These are phyloP conservation scores for Gynandropsis gynandra DNA, from an alignment of 345 rosid species.

Conservation along the genomic window DNA sequence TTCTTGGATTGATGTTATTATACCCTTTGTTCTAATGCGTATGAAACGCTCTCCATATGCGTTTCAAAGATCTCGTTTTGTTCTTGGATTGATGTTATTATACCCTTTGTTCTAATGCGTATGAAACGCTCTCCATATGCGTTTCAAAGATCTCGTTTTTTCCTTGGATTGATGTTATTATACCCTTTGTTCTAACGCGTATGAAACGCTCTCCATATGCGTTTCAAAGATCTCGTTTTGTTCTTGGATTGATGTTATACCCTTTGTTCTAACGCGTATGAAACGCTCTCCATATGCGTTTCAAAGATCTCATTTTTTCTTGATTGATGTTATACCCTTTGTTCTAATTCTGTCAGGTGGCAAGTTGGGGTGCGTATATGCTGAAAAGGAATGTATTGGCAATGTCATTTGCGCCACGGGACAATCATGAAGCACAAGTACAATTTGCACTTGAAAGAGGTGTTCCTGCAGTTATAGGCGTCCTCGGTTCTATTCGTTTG, in stretches of 20 bases:
- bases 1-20: background rate
- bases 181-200: background rate
- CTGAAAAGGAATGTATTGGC: slow-evolving; percentile 76
- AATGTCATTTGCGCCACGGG: slow-evolving; percentile 95
- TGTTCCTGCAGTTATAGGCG: slow-evolving; percentile 85
- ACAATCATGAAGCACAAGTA: slow-evolving; percentile 97
- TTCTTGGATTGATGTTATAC: background rate
- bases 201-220: background rate
- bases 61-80: background rate
- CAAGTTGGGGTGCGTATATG: slow-evolving; percentile 98
- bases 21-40: too few relatives aligned
- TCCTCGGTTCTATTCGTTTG: slow-evolving; percentile 79
- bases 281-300: background rate
- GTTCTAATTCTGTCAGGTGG: slow-evolving; percentile 45
- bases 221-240: background rate
- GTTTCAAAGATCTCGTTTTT: background rate
- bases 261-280: too few relatives aligned
- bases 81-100: background rate
- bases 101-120: background rate
- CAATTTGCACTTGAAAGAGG: slow-evolving; percentile 99
- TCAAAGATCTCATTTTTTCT: background rate
- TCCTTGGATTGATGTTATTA: background rate
- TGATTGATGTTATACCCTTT: background rate
- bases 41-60: background rate
- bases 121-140: background rate